phyloP scores from a whole-genome alignment of 345 rosid species.

The Gossypium mustelinum region DNA sequence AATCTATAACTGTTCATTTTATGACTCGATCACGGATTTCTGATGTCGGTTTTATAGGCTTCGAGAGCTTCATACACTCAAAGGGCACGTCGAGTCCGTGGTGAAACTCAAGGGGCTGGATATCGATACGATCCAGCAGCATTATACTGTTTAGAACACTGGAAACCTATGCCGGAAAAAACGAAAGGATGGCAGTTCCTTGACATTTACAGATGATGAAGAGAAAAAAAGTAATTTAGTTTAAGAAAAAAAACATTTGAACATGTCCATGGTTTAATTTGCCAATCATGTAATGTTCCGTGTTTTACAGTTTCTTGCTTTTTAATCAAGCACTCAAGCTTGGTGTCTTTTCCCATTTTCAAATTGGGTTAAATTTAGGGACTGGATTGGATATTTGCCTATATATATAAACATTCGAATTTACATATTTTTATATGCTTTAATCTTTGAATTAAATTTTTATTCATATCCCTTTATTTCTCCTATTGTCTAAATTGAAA shows the following conservation, averaged over 20 bases:
- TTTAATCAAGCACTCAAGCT: too few relatives aligned
- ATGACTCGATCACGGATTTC: not conserved
- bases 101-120: conserved; percentile 82
- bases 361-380: too few relatives aligned
- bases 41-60: conserved; percentile 37
- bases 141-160: conserved; percentile 56
- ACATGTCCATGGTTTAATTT: not conserved
- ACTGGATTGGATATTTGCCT: too few relatives aligned
- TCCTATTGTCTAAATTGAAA: too few relatives aligned
- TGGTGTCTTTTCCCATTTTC: too few relatives aligned
- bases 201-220: not conserved
- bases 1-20: not conserved
- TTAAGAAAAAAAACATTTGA: not conserved
- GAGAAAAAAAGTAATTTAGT: conserved; percentile 8
- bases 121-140: conserved; percentile 74
- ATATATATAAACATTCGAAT: too few relatives aligned
- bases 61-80: conserved; percentile 75
- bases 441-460: too few relatives aligned
- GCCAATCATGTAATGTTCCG: too few relatives aligned
- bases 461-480: too few relatives aligned
- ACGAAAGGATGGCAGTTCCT: conserved; percentile 11
- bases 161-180: not conserved
- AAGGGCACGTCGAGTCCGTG: conserved; percentile 88
- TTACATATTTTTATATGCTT: too few relatives aligned
- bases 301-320: too few relatives aligned